Evolutionary conservation across 2,329 filamentous ascomycete species (phyloP).

Genomic region (Venturia effusa): DNA sequence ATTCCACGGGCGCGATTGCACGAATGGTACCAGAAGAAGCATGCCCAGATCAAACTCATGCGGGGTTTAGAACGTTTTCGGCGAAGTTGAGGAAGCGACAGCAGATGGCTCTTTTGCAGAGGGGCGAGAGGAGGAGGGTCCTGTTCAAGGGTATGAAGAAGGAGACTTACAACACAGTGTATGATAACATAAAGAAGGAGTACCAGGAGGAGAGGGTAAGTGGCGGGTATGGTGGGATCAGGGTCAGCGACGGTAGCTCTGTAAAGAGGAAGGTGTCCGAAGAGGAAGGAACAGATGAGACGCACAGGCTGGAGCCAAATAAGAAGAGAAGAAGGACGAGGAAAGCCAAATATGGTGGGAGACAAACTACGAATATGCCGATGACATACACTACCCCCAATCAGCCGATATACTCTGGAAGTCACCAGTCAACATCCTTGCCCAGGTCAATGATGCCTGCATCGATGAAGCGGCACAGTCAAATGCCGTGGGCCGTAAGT

Average conservation of each 20-base stretch:
- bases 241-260: neutral
- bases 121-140: neutral
- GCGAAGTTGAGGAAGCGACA: conserved; percentile 2
- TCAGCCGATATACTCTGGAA: neutral
- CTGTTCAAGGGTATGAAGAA: neutral
- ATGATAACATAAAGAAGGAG: neutral
- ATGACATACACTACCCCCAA: neutral
- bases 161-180: neutral
- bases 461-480: neutral
- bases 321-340: neutral
- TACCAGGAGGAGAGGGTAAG: neutral
- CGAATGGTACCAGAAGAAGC: neutral
- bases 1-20: neutral
- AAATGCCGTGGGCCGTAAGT: neutral
- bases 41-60: neutral
- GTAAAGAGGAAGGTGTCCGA: neutral
- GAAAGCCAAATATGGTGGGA: neutral
- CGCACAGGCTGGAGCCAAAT: neutral
- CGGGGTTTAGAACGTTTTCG: neutral
- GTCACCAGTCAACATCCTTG: neutral
- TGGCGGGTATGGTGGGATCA: neutral
- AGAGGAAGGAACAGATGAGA: neutral
- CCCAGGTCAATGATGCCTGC: neutral
- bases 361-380: neutral
- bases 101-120: neutral